phyloP scores from a whole-genome alignment of 2,329 filamentous ascomycete genomes.

The Penicillium sp. region DNA sequence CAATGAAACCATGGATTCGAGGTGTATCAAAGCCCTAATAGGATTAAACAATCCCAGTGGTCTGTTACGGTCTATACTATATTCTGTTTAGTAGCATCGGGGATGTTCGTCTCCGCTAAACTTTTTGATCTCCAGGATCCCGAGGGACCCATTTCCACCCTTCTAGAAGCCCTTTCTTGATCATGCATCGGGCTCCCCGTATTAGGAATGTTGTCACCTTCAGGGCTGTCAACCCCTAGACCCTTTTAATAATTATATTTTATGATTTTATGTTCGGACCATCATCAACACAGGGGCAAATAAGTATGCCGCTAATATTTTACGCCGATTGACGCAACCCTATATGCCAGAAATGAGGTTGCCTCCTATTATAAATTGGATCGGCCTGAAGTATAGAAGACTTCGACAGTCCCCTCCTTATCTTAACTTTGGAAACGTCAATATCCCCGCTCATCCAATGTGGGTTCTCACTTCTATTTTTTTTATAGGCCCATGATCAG shows the following conservation, averaged over 20 bases:
- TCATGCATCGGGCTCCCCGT: constrained; percentile 9
- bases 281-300: constrained; percentile 5
- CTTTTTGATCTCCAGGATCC: background rate
- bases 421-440: constrained; percentile 1
- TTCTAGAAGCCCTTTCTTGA: constrained; percentile 1
- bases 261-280: background rate
- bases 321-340: background rate
- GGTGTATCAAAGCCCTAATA: background rate
- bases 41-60: background rate
- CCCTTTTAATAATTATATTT: background rate
- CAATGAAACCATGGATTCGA: background rate
- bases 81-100: constrained; percentile 1
- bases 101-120: background rate
- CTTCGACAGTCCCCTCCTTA: background rate
- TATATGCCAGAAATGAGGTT: constrained; percentile 1
- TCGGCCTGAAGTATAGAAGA: constrained; percentile 6
- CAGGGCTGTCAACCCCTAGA: background rate
- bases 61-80: background rate
- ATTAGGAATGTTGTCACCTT: background rate
- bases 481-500: background rate
- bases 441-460: background rate
- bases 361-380: constrained; percentile 5
- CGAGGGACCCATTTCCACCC: background rate
- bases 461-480: background rate
- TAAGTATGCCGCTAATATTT: constrained; percentile 1